These are phyloP conservation scores for Hebeloma cylindrosporum DNA, from an alignment of 768 basidiomycete genomes.

Conservation along the genomic window DNA sequence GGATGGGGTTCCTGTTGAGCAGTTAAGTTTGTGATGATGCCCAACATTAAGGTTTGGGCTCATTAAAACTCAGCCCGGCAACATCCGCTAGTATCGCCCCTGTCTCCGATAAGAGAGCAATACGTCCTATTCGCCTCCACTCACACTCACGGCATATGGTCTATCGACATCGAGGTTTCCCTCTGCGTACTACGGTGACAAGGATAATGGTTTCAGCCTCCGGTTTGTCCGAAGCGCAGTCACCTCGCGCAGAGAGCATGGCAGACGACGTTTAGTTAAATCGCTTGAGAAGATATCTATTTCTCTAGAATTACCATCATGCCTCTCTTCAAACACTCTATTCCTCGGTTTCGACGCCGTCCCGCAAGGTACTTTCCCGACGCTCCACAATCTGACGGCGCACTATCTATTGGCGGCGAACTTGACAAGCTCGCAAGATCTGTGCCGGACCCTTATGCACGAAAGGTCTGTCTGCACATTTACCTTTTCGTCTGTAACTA, in stretches of 20 bases:
- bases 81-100: slow-evolving; percentile 20
- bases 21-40: slow-evolving; percentile 57
- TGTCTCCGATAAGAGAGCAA: not conserved
- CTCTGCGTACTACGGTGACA: too few species aligned
- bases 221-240: slow-evolving; percentile 1
- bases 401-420: slow-evolving; percentile 67
- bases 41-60: slow-evolving; percentile 41
- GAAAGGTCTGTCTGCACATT: slow-evolving; percentile 54
- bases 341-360: slow-evolving; percentile 38
- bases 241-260: slow-evolving; percentile 12
- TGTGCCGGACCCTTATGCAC: slow-evolving; percentile 52
- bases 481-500: not conserved
- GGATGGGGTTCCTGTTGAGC: slow-evolving; percentile 50
- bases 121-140: not conserved
- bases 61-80: slow-evolving; percentile 40
- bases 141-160: not conserved
- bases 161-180: not conserved
- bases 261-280: slow-evolving; percentile 4
- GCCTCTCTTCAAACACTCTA: slow-evolving; percentile 37
- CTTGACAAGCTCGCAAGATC: slow-evolving; percentile 64
- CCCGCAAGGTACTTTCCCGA: slow-evolving; percentile 41
- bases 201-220: too few species aligned
- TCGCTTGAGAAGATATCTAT: slow-evolving; percentile 1
- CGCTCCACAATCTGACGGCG: slow-evolving; percentile 46
- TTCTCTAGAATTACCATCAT: slow-evolving; percentile 22